phyloP scores from a whole-genome alignment of 2,329 filamentous ascomycete species.

The Helotiales sp. region DNA sequence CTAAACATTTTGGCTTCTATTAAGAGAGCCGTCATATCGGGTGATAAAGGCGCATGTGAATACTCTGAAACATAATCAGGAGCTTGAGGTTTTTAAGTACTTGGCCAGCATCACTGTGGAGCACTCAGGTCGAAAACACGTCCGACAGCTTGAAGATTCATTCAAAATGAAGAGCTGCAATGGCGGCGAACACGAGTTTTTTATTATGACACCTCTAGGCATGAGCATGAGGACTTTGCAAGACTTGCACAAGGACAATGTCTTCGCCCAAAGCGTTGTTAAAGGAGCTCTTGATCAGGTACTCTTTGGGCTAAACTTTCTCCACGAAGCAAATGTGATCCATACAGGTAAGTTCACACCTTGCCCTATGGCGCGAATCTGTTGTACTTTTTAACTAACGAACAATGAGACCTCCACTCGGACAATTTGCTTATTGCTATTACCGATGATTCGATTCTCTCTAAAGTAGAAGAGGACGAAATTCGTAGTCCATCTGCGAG shows the following conservation, averaged over 20 bases:
- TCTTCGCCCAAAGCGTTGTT: constrained; percentile 19
- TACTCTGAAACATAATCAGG: constrained; percentile 25
- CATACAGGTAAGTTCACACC: constrained; percentile 27
- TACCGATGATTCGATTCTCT: constrained; percentile 24
- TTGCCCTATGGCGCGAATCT: no score
- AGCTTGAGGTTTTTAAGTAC: constrained; percentile 23
- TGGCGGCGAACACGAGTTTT: constrained; percentile 44
- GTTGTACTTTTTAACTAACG: constrained; percentile 11
- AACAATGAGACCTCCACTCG: constrained; percentile 24
- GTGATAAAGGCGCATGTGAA: constrained; percentile 23
- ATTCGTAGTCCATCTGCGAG: constrained; percentile 23
- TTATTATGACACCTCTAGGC: constrained; percentile 47
- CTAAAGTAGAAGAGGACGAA: constrained; percentile 27
- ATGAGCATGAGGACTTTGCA: constrained; percentile 47
- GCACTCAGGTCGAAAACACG: constrained; percentile 30
- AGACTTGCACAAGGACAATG: constrained; percentile 29
- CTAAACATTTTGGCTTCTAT: constrained; percentile 16
- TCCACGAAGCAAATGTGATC: constrained; percentile 24
- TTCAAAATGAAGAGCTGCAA: constrained; percentile 43
- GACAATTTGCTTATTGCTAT: constrained; percentile 27
- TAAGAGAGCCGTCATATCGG: constrained; percentile 21
- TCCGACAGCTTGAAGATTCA: constrained; percentile 45
- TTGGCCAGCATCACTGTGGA: constrained; percentile 15
- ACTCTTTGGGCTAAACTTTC: constrained; percentile 23
- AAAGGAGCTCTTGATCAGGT: constrained; percentile 16